Conservation (phyloP, 2,329 filamentous ascomycete genomes). For the Thermoascus crustaceus region DNA sequence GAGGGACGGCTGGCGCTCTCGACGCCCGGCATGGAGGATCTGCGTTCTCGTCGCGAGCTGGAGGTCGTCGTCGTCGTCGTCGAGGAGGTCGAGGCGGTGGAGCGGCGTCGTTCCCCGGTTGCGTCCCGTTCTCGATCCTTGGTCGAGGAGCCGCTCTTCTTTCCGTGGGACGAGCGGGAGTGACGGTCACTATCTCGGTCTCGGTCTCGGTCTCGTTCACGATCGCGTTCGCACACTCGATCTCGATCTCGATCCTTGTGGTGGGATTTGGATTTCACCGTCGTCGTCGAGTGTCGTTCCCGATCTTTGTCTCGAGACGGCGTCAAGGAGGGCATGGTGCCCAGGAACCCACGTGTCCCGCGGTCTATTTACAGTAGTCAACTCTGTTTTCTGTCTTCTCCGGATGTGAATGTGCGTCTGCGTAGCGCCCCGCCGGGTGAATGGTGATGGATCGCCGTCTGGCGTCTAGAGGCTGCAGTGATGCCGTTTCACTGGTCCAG, state of each 20-base stretch:
- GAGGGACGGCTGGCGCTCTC: conserved; percentile 15
- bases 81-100: conserved; percentile 8
- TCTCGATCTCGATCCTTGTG: conserved; percentile 10
- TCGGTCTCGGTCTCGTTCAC: conserved; percentile 9
- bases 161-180: conserved; percentile 10
- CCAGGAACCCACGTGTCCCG: conserved; percentile 1
- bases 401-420: too few species aligned
- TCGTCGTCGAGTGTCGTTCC: conserved; percentile 8
- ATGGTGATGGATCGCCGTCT: background rate
- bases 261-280: conserved; percentile 12
- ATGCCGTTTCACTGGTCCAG: background rate
- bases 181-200: conserved; percentile 3
- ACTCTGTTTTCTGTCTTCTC: too few species aligned
- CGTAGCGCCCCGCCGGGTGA: background rate
- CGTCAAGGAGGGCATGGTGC: background rate
- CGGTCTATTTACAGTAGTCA: too few species aligned
- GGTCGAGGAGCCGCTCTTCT: conserved; percentile 9
- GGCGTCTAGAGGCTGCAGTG: conserved; percentile 1
- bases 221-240: conserved; percentile 1
- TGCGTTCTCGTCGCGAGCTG: conserved; percentile 6
- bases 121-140: conserved; percentile 9
- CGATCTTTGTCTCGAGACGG: conserved; percentile 4
- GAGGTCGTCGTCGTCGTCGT: conserved; percentile 4
- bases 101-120: conserved; percentile 5
- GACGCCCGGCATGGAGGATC: conserved; percentile 11